These are phyloP conservation scores for Citrullus colocynthis DNA, from an alignment of 306 rosid species.

Conservation along the genomic window DNA sequence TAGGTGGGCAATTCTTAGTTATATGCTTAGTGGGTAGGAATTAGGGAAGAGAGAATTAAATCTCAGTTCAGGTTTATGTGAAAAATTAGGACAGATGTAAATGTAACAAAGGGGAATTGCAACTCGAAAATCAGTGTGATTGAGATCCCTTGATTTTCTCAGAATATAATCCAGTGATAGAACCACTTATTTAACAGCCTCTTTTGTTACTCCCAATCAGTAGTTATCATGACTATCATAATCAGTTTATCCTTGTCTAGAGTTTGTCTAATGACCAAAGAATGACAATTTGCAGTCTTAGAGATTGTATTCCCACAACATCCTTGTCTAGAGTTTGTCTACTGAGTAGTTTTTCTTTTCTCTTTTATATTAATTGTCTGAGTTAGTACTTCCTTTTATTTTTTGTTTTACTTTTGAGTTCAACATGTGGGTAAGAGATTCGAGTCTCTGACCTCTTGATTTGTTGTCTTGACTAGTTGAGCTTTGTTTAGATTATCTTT, in stretches of 20 bases:
- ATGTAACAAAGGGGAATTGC: background rate
- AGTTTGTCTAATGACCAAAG: background rate
- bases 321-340: no score
- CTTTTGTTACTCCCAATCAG: background rate
- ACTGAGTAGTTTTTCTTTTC: no score
- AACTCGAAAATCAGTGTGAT: background rate
- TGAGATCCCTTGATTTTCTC: conserved; percentile 7
- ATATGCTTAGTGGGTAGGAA: conserved; percentile 7
- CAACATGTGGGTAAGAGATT: background rate
- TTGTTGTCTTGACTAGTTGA: background rate
- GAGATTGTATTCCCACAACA: background rate
- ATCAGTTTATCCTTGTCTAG: background rate
- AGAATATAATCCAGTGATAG: background rate
- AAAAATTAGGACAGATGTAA: conserved; percentile 8
- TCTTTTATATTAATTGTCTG: no score
- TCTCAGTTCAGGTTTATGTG: conserved; percentile 2
- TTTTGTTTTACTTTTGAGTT: no score
- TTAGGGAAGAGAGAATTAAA: conserved; percentile 3
- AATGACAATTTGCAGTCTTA: background rate
- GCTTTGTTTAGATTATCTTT: background rate
- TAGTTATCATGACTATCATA: background rate
- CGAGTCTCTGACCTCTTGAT: background rate
- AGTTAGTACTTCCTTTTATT: no score
- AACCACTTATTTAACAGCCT: background rate
- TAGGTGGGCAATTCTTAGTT: conserved; percentile 3